phyloP scores from a whole-genome alignment of 768 basidiomycete genomes.

The Podaxis mareebaensis region DNA sequence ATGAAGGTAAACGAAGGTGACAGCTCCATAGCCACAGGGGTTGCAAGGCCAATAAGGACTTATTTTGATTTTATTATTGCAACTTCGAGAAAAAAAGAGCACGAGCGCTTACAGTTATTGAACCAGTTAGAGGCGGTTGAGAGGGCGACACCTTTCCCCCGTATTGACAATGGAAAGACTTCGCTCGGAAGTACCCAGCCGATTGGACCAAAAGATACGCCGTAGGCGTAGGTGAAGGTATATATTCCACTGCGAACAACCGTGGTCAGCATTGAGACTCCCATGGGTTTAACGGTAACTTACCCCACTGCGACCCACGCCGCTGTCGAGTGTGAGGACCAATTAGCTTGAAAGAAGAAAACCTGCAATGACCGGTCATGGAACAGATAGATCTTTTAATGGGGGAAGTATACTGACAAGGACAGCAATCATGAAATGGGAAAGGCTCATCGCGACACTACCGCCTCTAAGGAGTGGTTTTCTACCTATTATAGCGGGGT shows the following conservation, averaged over 20 bases:
- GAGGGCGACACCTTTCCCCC: conserved; percentile 80
- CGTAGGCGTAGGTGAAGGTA: conserved; percentile 75
- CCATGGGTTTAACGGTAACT: conserved; percentile 20
- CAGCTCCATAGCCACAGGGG: conserved; percentile 61
- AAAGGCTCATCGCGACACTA: conserved; percentile 59
- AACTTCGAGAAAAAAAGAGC: not conserved
- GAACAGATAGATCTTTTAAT: no score
- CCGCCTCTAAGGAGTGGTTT: conserved; percentile 68
- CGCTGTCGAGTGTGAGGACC: conserved; percentile 55
- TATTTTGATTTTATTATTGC: not conserved
- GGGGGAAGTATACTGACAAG: conserved; percentile 42
- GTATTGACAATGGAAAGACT: conserved; percentile 76
- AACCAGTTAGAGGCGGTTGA: conserved; percentile 87
- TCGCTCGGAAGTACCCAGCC: conserved; percentile 86
- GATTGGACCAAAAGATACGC: conserved; percentile 75
- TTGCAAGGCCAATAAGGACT: conserved; percentile 79
- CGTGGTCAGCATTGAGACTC: not conserved
- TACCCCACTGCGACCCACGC: conserved; percentile 74
- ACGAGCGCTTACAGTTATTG: conserved; percentile 65
- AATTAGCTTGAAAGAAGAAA: conserved; percentile 49
- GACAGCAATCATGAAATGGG: conserved; percentile 66
- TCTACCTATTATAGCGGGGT: conserved; percentile 43
- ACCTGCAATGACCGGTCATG: conserved; percentile 24
- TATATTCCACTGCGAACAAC: conserved; percentile 51
- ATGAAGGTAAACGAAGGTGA: conserved; percentile 73